A percentile compares a stretch with the other conserved stretches of the same genome.
phyloP scores from a whole-genome alignment of 2,329 filamentous ascomycete genomes.

The Alternaria metachromatica region DNA sequence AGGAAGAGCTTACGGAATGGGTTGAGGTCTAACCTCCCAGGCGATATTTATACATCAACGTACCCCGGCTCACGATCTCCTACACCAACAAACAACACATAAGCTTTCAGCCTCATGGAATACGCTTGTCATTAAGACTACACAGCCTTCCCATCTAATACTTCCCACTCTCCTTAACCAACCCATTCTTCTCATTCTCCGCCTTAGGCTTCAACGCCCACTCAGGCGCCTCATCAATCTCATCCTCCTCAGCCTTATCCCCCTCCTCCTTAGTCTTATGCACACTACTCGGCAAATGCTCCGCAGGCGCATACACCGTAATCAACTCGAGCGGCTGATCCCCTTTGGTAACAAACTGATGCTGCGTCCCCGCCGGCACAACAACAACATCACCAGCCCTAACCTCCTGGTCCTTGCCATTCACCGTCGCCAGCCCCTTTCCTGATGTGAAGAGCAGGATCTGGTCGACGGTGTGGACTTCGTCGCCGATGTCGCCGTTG shows the following conservation, averaged over 20 bases:
- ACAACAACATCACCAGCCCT: constrained; percentile 65
- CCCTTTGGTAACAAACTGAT: constrained; percentile 70
- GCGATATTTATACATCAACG: fast-evolving
- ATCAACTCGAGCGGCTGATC: constrained; percentile 66
- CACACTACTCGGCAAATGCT: constrained; percentile 65
- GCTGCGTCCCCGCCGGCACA: constrained; percentile 69
- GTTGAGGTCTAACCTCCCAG: not conserved
- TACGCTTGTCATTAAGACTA: not conserved
- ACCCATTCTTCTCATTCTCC: constrained; percentile 63
- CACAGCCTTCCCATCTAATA: constrained; percentile 17
- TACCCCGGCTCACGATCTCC: not conserved
- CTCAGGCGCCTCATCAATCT: constrained; percentile 65
- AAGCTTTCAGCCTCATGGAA: not conserved
- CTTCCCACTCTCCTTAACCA: constrained; percentile 56
- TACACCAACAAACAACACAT: not conserved
- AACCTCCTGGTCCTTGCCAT: constrained; percentile 64
- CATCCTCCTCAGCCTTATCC: constrained; percentile 67
- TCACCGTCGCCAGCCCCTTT: constrained; percentile 63
- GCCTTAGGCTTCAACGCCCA: constrained; percentile 65
- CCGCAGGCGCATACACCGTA: constrained; percentile 68
- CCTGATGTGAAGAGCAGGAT: constrained; percentile 70
- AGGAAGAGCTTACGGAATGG: not conserved
- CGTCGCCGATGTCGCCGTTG: constrained; percentile 70
- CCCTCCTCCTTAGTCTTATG: constrained; percentile 70
- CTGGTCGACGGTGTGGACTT: constrained; percentile 69